Conservation (phyloP, 2,329 filamentous ascomycete genomes). For the Fusarium sp. region DNA sequence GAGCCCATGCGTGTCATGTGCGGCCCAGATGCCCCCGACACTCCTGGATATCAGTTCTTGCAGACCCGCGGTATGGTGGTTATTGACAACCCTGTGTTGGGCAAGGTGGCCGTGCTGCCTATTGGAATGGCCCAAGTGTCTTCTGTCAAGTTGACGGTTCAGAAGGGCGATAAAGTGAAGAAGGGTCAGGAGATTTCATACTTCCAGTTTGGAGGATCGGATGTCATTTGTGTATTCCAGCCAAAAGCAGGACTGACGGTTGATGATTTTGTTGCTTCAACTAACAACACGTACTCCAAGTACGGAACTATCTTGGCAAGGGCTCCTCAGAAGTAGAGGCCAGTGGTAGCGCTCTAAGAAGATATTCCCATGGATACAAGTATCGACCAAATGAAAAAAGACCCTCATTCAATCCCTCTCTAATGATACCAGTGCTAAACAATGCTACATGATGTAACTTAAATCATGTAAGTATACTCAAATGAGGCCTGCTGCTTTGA, state of each 20-base stretch:
- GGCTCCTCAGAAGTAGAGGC: background rate
- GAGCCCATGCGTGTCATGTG: slow-evolving; percentile 1
- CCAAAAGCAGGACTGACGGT: background rate
- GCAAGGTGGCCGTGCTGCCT: slow-evolving; percentile 2
- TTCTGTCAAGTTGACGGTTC: background rate
- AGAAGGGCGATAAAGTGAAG: background rate
- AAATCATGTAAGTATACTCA: too few relatives aligned
- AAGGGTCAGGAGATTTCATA: slow-evolving; percentile 17
- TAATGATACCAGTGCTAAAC: too few relatives aligned
- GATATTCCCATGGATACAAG: too few relatives aligned
- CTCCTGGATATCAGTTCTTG: slow-evolving; percentile 7
- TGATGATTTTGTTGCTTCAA: slow-evolving; percentile 5
- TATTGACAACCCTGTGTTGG: slow-evolving; percentile 2
- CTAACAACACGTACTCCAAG: slow-evolving; percentile 12
- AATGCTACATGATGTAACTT: too few relatives aligned
- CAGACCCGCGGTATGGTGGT: slow-evolving; percentile 16
- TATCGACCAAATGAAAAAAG: too few relatives aligned
- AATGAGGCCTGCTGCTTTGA: background rate
- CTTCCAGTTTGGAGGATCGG: slow-evolving; percentile 22
- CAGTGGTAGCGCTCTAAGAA: too few relatives aligned
- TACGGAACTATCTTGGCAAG: slow-evolving; percentile 6
- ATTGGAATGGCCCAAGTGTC: slow-evolving; percentile 18
- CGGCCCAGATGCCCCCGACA: background rate
- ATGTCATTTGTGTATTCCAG: slow-evolving; percentile 20
- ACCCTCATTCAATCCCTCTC: too few relatives aligned